phyloP scores from a whole-genome alignment of 2,329 filamentous ascomycete genomes.

The Arthrobotrys entomopaga region DNA sequence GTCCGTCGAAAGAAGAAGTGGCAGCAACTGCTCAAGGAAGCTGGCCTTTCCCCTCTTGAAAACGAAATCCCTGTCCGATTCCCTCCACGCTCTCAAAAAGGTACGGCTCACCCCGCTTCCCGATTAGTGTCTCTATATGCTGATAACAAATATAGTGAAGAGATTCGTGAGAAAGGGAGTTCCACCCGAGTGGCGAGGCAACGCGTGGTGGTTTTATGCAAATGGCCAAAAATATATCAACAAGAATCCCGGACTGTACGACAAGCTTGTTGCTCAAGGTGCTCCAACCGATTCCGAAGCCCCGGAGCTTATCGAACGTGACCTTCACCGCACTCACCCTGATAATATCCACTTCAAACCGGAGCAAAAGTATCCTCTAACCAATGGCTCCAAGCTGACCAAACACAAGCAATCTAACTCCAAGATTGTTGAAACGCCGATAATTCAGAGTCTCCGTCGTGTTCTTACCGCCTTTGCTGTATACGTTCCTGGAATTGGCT shows the following conservation, averaged over 20 bases:
- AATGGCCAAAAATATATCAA: conserved; percentile 82
- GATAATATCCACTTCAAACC: conserved; percentile 93
- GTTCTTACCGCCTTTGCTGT: conserved; percentile 90
- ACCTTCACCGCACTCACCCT: conserved; percentile 91
- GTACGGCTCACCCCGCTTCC: conserved; percentile 10
- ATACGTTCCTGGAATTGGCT: conserved; percentile 90
- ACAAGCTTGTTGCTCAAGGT: conserved; percentile 72
- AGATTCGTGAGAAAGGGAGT: conserved; percentile 92
- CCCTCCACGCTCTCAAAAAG: conserved; percentile 80
- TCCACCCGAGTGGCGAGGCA: conserved; percentile 91
- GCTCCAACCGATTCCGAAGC: conserved; percentile 77
- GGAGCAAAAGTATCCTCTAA: conserved; percentile 61
- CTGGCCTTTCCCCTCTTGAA: conserved; percentile 68
- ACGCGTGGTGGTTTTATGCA: conserved; percentile 96
- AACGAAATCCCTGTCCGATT: conserved; percentile 78
- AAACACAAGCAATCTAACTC: conserved; percentile 60
- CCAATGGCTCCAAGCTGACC: conserved; percentile 60
- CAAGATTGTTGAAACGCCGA: conserved; percentile 73
- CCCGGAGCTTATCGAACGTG: conserved; percentile 89
- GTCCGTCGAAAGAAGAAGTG: conserved; percentile 82
- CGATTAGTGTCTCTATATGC: not conserved
- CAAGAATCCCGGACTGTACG: conserved; percentile 80
- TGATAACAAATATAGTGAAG: conserved; percentile 67
- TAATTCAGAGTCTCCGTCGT: conserved; percentile 82
- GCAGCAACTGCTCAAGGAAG: conserved; percentile 79